phyloP scores from a whole-genome alignment of 148 eudicot species.

The Chenopodium album region DNA sequence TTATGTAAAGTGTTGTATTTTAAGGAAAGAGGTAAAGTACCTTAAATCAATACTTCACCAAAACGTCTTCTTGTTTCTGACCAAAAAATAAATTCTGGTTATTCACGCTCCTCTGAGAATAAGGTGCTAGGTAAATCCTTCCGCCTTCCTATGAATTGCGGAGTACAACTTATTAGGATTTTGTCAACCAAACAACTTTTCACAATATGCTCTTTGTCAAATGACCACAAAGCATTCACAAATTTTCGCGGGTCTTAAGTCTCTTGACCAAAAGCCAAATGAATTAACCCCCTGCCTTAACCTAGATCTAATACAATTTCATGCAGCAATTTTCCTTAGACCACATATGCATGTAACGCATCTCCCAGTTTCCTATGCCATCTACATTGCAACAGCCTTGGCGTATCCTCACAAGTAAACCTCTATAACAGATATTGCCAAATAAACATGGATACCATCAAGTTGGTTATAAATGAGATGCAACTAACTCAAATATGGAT shows the following conservation, averaged over 20 bases:
- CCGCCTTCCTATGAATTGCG: no score
- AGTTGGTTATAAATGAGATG: background rate
- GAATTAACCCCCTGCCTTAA: background rate
- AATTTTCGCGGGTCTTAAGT: background rate
- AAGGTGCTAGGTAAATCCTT: background rate
- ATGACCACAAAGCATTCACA: no score
- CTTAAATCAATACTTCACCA: no score
- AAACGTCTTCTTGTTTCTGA: no score
- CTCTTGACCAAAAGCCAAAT: background rate
- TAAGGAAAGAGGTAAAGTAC: no score
- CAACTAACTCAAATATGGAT: background rate
- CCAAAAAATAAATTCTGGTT: no score
- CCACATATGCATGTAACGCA: no score
- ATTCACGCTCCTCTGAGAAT: background rate
- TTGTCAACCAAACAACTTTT: background rate
- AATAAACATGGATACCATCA: background rate
- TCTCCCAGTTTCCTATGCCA: no score
- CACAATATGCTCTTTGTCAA: background rate
- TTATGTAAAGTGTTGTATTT: no score
- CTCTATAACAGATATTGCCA: background rate
- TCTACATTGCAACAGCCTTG: no score
- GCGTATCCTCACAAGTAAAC: background rate
- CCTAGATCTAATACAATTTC: background rate
- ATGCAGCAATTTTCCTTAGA: no score
- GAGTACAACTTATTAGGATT: no score